Base-by-base conservation (phyloP, 441 rosid species). In the Gossypium schwendimanii region DNA sequence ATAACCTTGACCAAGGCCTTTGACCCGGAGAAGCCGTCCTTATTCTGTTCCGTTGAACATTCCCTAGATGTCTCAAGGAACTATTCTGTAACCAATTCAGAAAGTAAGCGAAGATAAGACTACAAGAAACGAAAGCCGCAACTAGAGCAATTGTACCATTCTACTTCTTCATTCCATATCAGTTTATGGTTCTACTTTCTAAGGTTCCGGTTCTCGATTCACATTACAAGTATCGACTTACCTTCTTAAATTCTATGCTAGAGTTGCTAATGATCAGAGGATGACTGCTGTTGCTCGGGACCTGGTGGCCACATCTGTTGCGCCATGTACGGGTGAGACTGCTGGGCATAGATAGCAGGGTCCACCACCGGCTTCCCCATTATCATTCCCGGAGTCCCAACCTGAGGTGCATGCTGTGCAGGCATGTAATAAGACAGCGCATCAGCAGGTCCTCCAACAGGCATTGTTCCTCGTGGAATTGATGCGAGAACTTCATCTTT, bases 341-440 rank as follows among this genome's bases (percentile, higher is more conserved):
- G 91, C 62, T 83, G 86, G 15, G 80, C 88, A 63, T 81, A 88
- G 71, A 87, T 72, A 2, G 89, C 36, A 15, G 93, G 93, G 75
- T 91, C 97, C 81, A 82, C 80, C 53, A 84, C 77, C 0, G 91
- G 91, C 80, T 91, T 91, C 52, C 96, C 98, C 91, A 93, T 84
- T 54, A 89, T 89, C 96, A 93, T 83, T 53, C 94, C 97, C 0
- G 94, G 86, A 59, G 86, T 61, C 62, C 97, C 97, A 2, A 87
- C 84, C 76, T 80, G 89, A 6, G 92, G 82, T 65, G 79, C 81
- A 63, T 86, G 91, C 73, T 84, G 97, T n/a, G 90, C 71, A 33
- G 98, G 92, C 86, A 90, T 80, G 78, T 91, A 89, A 74, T 88
- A 91, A 0, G 98, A 85, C 44, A 90, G 79, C 9, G 80, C 78